Percentiles rank a stretch among this genome's conserved stretches.
Conservation (phyloP, 345 rosid genomes). For the Dipteronia dyeriana region DNA sequence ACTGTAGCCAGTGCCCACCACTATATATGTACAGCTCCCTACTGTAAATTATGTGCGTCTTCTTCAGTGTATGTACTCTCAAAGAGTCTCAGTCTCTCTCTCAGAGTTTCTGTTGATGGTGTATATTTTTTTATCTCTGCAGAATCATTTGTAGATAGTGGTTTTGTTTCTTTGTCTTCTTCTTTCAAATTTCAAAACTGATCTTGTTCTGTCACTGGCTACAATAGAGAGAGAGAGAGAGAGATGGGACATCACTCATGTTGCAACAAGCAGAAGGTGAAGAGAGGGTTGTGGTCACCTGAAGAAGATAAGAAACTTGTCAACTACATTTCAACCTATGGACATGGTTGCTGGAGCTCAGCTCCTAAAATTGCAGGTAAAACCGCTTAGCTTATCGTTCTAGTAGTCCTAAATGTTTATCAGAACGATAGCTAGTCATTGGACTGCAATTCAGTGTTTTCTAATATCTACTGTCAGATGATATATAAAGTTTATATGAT, state of each 20-base stretch:
- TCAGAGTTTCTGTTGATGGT: background rate
- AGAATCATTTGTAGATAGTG: background rate
- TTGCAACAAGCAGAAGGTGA: slow-evolving; percentile 98
- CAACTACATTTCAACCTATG: slow-evolving; percentile 81
- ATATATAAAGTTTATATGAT: too few relatives aligned
- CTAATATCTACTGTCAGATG: too few relatives aligned
- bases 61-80: slow-evolving; percentile 27
- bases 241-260: slow-evolving; percentile 95
- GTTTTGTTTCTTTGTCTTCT: slow-evolving; percentile 6
- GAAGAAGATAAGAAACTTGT: slow-evolving; percentile 98
- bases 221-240: slow-evolving; percentile 11
- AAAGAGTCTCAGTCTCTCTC: background rate
- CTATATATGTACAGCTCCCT: slow-evolving; percentile 24
- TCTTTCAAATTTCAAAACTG: slow-evolving; percentile 31
- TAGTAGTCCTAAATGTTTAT: too few relatives aligned
- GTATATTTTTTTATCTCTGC: background rate
- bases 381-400: too few relatives aligned
- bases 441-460: too few relatives aligned
- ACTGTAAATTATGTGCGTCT: slow-evolving; percentile 36
- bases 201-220: slow-evolving; percentile 28
- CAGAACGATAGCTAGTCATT: too few relatives aligned
- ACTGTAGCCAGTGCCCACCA: slow-evolving; percentile 48
- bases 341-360: slow-evolving; percentile 99
- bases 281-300: slow-evolving; percentile 98
- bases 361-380: slow-evolving; percentile 92